These are phyloP conservation scores for Leccinum imitatum DNA, from an alignment of 768 basidiomycete species.

Conservation along the genomic window DNA sequence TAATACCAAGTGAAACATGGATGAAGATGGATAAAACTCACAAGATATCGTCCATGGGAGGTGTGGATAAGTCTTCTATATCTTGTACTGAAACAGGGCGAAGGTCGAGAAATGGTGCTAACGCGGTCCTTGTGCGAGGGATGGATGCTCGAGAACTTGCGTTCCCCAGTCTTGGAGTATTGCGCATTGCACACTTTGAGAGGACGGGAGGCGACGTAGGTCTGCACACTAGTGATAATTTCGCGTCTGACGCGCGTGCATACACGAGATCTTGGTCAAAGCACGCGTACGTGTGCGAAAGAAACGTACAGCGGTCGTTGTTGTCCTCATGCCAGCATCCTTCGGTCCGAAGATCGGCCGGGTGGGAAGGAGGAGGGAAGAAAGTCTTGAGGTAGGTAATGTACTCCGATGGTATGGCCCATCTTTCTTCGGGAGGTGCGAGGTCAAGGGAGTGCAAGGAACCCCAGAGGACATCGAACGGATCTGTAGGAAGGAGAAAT, in stretches of 20 bases:
- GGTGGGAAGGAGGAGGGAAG: slow-evolving; percentile 12
- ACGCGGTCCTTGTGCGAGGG: slow-evolving; percentile 24
- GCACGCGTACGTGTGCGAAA: slow-evolving; percentile 18
- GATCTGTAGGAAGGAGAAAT: slow-evolving; percentile 53
- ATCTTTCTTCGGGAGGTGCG: slow-evolving; percentile 43
- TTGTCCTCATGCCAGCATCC: slow-evolving; percentile 34
- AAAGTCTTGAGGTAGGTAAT: slow-evolving; percentile 20
- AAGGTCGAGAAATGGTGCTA: slow-evolving; percentile 25
- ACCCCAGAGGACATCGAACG: slow-evolving; percentile 45
- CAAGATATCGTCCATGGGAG: slow-evolving; percentile 41
- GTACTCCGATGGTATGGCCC: slow-evolving; percentile 32
- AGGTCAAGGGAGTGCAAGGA: slow-evolving; percentile 35
- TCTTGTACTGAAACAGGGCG: slow-evolving; percentile 29
- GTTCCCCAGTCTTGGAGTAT: slow-evolving; percentile 44
- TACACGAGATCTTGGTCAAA: not conserved
- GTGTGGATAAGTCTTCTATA: slow-evolving; percentile 31
- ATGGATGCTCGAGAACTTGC: slow-evolving; percentile 26
- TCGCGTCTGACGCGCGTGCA: slow-evolving; percentile 23
- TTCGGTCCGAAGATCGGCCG: slow-evolving; percentile 36
- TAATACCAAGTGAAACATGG: not conserved
- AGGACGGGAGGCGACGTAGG: slow-evolving; percentile 43
- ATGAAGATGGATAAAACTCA: slow-evolving; percentile 25
- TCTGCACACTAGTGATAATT: slow-evolving; percentile 27
- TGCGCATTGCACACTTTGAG: slow-evolving; percentile 44
- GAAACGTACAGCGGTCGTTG: slow-evolving; percentile 34